Base-by-base conservation (phyloP, 2,329 filamentous ascomycete genomes). In the Cladosporium sp. region DNA sequence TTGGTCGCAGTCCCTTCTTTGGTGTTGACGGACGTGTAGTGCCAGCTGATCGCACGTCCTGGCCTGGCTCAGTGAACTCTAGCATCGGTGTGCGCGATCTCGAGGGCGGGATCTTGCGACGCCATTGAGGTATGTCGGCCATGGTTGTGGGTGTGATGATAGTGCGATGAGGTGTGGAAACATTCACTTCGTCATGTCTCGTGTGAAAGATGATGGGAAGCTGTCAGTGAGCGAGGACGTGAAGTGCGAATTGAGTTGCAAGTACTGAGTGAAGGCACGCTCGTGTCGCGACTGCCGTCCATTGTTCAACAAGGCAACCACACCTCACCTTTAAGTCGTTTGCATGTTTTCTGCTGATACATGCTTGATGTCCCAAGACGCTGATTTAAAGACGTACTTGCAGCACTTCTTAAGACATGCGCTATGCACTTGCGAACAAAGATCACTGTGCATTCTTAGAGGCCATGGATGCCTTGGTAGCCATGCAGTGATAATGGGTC, bases 1-100 rank as follows among this genome's bases (percentile, higher is more conserved):
- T 80, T 6, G 79, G 79, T 65, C 74, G 78, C n/a, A 77, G 67
- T 11, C 69, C 68, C 61, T 70, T 72, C 54, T 75, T 78, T 16
- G 77, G 73, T 25, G 71, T 74, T 14, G 74, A 72, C 7, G 74
- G 67, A 1, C 62, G 54, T n/a, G 28, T 48, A 26, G 59, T 21
- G 5, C 54, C 48, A 34, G 54, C 18, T 43, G 62, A 30, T 10
- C 62, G 62, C 10, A n/a, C 18, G 69, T 65, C 30, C 72, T 71
- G 25, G 14, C 73, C 73, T 30, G 67, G 36, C 57, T 79, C 78
- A 43, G 73, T 68, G 36, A 67, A 70, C 7, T 77, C 74, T 8
- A 69, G 58, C 34, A 72, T 66, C 18, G 76, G 71, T 11, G 75
- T 76, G 39, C 71, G 72, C 10, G 69, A 68, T 64, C 72, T 69